A percentile compares a stretch with the other conserved stretches of the same genome.
phyloP scores from a whole-genome alignment of 176 grass and related monocot species.

The Triticum monococcum region DNA sequence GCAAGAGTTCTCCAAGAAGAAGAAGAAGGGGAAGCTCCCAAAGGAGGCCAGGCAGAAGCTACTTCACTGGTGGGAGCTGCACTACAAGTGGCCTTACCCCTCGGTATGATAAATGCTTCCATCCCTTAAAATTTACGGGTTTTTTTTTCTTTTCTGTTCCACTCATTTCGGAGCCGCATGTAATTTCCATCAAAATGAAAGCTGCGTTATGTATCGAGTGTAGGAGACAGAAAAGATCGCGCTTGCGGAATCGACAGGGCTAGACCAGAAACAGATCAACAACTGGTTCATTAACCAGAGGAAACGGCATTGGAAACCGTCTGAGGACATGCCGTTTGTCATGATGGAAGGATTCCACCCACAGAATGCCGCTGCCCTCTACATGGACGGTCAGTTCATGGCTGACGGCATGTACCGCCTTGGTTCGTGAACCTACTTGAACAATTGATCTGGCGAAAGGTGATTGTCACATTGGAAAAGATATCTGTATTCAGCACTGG shows the following conservation, averaged over 20 bases:
- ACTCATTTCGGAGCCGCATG: background rate
- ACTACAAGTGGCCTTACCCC: conserved; percentile 88
- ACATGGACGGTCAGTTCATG: conserved; percentile 63
- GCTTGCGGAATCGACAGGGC: conserved; percentile 56
- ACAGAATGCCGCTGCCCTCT: conserved; percentile 42
- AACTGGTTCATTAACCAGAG: conserved; percentile 91
- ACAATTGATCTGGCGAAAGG: background rate
- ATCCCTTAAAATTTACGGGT: background rate
- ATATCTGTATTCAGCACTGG: conserved; percentile 22
- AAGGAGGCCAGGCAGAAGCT: conserved; percentile 87
- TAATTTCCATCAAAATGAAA: background rate
- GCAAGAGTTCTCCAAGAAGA: conserved; percentile 85
- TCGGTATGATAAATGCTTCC: conserved; percentile 41
- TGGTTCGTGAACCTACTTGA: conserved; percentile 31
- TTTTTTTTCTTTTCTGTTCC: background rate
- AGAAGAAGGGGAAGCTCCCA: conserved; percentile 86
- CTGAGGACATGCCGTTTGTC: conserved; percentile 69
- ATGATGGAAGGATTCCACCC: conserved; percentile 76
- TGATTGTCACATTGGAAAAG: background rate
- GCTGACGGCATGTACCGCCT: conserved; percentile 58
- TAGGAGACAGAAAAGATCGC: conserved; percentile 73
- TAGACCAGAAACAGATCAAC: conserved; percentile 85
- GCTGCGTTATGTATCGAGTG: background rate
- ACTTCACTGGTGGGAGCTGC: conserved; percentile 75
- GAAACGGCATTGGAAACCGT: conserved; percentile 73